Evolutionary conservation across 176 grass and related monocot species (phyloP).

Genomic region (Calamus simplicifolius): DNA sequence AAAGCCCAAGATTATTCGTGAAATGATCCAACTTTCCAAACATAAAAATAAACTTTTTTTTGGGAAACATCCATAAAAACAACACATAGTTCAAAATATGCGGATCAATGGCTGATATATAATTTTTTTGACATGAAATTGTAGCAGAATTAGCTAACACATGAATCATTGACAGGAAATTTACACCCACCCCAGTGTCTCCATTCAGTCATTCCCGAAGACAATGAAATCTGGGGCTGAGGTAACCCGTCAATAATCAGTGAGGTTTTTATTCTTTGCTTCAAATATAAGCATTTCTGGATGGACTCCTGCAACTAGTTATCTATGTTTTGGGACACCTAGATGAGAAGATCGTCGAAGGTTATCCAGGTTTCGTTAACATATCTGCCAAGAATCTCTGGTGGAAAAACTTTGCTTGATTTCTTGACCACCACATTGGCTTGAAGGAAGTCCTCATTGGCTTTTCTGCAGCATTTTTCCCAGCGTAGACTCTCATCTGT

Average conservation of each 20-base stretch:
- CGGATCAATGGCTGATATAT: no score
- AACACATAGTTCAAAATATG: no score
- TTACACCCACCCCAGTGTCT: constrained; percentile 26
- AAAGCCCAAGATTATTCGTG: no score
- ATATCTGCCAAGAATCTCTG: constrained; percentile 63
- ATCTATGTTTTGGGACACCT: constrained; percentile 42
- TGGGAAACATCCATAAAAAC: no score
- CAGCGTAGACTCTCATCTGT: constrained; percentile 79
- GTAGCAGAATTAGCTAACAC: no score
- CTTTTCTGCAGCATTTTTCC: constrained; percentile 60
- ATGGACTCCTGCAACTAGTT: constrained; percentile 34
- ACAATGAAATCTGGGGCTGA: constrained; percentile 61
- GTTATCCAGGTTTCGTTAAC: constrained; percentile 46
- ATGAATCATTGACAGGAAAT: not conserved
- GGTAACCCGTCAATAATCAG: constrained; percentile 85
- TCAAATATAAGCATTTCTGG: constrained; percentile 26
- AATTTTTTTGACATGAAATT: no score
- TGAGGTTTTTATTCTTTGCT: constrained; percentile 44
- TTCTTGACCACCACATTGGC: constrained; percentile 51
- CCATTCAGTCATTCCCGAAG: constrained; percentile 43
- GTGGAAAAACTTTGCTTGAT: constrained; percentile 61
- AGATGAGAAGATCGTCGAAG: constrained; percentile 47
- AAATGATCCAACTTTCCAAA: no score
- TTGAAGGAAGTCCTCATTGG: constrained; percentile 79
- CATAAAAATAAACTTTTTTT: no score